Base-by-base conservation (phyloP, 129 eudicot genomes). In the Centaurea solstitialis region DNA sequence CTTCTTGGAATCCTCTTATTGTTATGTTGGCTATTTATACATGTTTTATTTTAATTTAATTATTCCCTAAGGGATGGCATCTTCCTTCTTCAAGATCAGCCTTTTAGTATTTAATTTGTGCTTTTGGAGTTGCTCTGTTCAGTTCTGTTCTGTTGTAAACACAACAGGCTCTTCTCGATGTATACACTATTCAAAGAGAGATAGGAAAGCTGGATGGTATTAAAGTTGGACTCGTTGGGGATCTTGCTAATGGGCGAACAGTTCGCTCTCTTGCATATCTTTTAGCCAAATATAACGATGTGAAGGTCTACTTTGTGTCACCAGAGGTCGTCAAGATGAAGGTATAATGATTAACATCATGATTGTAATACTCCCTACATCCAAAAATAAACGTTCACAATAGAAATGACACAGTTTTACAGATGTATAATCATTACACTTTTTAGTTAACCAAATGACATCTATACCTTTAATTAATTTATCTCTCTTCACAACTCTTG, bases 201-300 rank as follows among this genome's bases (percentile, higher is more conserved):
- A 76, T 95, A 20, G 99, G 99, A 15, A 93, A 89, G 81, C 89
- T 95, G 78, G 95, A 95, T 74, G 99, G 98, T 12, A 95, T 95
- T 9, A 92, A 84, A 83, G 99, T 95, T 79, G 99, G 90, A 53
- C 90, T 95, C 53, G 98, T 95, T 73, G 99, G 99, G 30, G 99
- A 95, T 84, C 98, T 95, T 83, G 98, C 97, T 33, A 79, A 93
- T 47, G 99, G 99, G 33, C 87, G 99, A 82, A 95, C 99, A 45
- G 97, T 93, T 39, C 93, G 98, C 5, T 95, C 98, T 47, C 97
- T 92, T 45, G 98, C 99, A 59, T 91, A 95, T 86, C 86, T 93
- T 86, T 92, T 95, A 30, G 89, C 99, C 79, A 95, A 86, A 86
- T 95, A 90, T 76, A 22, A 87, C 23, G 81, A 93, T 84, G 99